Conservation (phyloP, 169 alveolate genomes). For the Cryptosporidium tyzzeri region DNA sequence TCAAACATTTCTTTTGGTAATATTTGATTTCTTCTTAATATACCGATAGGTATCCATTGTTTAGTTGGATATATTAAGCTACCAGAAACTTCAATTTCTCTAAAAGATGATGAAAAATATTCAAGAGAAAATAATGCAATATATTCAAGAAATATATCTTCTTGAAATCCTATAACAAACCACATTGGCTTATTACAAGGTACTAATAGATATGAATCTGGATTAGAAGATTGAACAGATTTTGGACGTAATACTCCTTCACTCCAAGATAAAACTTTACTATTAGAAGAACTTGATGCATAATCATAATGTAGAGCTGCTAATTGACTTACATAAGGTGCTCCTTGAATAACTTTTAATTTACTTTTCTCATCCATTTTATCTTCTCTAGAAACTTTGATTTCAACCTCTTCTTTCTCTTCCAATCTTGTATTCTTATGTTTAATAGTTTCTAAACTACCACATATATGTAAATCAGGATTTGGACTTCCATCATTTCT, state of each 20-base stretch:
- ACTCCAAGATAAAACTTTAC: slow-evolving; percentile 53
- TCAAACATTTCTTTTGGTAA: slow-evolving; percentile 69
- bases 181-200: slow-evolving; percentile 75
- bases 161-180: slow-evolving; percentile 71
- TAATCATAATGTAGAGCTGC: slow-evolving; percentile 73
- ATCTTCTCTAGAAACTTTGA: background rate
- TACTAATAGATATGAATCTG: slow-evolving; percentile 60
- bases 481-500: slow-evolving; percentile 3
- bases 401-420: background rate
- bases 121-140: slow-evolving; percentile 66
- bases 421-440: background rate
- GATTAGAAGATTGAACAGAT: slow-evolving; percentile 72
- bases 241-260: slow-evolving; percentile 62
- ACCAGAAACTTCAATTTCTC: slow-evolving; percentile 62
- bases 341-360: slow-evolving; percentile 50
- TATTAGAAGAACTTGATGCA: slow-evolving; percentile 65
- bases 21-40: slow-evolving; percentile 35
- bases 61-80: slow-evolving; percentile 67
- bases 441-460: background rate
- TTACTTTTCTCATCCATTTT: background rate
- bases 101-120: slow-evolving; percentile 61
- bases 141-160: slow-evolving; percentile 56
- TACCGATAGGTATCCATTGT: slow-evolving; percentile 64
- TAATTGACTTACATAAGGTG: slow-evolving; percentile 23
- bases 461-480: slow-evolving; percentile 11